These are phyloP conservation scores for Nelumbo lutea DNA, from an alignment of 164 flowering plant species.

Conservation along the genomic window DNA sequence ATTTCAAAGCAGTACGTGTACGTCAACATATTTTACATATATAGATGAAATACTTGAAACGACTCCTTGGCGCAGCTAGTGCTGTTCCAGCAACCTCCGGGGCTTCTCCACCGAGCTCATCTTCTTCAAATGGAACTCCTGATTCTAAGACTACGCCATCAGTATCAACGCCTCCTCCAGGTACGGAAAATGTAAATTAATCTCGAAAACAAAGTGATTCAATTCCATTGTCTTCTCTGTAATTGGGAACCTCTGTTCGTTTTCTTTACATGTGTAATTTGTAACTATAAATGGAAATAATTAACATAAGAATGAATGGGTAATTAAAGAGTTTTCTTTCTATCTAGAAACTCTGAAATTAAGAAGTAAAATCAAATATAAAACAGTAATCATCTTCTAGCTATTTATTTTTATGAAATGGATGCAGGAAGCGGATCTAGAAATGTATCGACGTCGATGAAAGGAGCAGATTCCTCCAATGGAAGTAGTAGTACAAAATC, in stretches of 20 bases:
- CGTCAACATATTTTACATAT: too few species aligned
- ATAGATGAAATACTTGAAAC: too few species aligned
- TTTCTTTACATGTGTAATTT: too few species aligned
- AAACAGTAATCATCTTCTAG: too few species aligned
- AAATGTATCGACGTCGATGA: neutral
- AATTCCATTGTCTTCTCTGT: too few species aligned
- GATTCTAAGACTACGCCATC: constrained; percentile 9
- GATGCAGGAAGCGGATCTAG: constrained; percentile 17
- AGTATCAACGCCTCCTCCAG: constrained; percentile 14
- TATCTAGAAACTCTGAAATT: too few species aligned
- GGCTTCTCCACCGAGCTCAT: constrained; percentile 1
- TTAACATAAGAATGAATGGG: too few species aligned
- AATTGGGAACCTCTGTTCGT: too few species aligned
- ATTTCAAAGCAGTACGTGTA: too few species aligned
- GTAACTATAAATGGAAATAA: too few species aligned
- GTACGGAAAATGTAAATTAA: constrained; percentile 4
- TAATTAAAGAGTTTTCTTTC: too few species aligned
- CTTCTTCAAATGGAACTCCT: neutral
- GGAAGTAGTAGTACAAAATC: neutral
- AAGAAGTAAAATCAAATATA: too few species aligned
- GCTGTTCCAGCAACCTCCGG: constrained; percentile 16
- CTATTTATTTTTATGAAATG: neutral
- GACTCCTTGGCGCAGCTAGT: constrained; percentile 6
- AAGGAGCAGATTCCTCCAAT: neutral
- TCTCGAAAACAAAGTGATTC: neutral